These are phyloP conservation scores for Porphyrellus cyaneotinctus DNA, from an alignment of 768 basidiomycete genomes.

Conservation along the genomic window DNA sequence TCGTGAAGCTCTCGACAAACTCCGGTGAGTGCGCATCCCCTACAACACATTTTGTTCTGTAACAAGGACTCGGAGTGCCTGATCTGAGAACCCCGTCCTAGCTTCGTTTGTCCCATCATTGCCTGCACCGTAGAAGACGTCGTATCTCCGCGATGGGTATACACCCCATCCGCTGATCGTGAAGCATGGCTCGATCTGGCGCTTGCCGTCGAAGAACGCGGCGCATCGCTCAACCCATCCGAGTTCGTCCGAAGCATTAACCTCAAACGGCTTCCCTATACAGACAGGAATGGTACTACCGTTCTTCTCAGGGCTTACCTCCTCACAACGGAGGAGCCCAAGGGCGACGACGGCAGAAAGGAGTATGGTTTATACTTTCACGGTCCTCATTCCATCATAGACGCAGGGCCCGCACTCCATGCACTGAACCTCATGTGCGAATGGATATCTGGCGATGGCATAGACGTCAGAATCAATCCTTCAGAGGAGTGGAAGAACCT, in stretches of 20 bases:
- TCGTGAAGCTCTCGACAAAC: conserved; percentile 16
- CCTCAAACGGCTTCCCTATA: conserved; percentile 19
- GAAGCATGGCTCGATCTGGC: conserved; percentile 22
- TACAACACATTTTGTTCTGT: too few species aligned
- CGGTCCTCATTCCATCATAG: conserved; percentile 19
- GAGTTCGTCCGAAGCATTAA: conserved; percentile 17
- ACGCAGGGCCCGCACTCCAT: conserved; percentile 19
- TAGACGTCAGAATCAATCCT: conserved; percentile 8
- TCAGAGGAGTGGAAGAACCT: conserved; percentile 26
- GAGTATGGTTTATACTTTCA: conserved; percentile 25
- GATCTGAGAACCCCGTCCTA: too few species aligned
- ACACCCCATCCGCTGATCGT: conserved; percentile 21
- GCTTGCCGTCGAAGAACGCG: conserved; percentile 15
- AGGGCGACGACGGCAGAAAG: background rate
- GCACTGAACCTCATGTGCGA: conserved; percentile 21
- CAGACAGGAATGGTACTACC: background rate
- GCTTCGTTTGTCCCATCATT: conserved; percentile 20
- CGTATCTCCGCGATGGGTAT: conserved; percentile 17
- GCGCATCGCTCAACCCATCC: conserved; percentile 10
- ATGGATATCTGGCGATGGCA: conserved; percentile 18
- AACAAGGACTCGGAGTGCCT: too few species aligned
- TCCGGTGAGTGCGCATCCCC: conserved; percentile 10
- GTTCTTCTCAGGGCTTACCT: conserved; percentile 10
- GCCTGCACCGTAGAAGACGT: conserved; percentile 12
- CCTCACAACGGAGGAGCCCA: background rate